Percentiles rank a stretch among this genome's conserved stretches.
Evolutionary conservation across 345 rosid genomes (phyloP).

Genomic region (Brassica incana): DNA sequence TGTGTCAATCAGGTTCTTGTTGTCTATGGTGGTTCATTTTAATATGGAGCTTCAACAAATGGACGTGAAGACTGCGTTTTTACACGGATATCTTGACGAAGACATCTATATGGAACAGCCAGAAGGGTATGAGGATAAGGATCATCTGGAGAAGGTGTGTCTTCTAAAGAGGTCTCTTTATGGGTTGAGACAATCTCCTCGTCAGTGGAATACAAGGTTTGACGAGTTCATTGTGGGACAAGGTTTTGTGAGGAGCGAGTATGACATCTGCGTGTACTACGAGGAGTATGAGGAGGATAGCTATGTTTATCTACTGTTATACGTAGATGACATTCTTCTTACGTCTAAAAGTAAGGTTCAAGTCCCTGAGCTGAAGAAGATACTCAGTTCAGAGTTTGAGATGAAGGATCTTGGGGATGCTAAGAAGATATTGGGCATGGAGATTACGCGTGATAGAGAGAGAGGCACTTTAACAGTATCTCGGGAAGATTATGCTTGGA

Average conservation of each 20-base stretch:
- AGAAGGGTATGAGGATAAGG: no score
- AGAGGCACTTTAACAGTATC: neutral
- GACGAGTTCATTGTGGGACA: neutral
- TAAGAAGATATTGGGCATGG: neutral
- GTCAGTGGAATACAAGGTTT: neutral
- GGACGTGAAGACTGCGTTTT: neutral
- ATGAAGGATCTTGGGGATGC: neutral
- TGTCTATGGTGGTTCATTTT: neutral
- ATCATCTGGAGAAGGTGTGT: no score
- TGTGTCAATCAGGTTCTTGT: neutral
- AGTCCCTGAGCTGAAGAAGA: rapidly evolving
- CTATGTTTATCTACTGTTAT: neutral
- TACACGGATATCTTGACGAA: neutral
- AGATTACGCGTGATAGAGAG: neutral
- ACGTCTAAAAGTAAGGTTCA: neutral
- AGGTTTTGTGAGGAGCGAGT: neutral
- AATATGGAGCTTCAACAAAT: neutral
- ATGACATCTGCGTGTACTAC: neutral
- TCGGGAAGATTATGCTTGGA: neutral
- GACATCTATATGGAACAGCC: no score
- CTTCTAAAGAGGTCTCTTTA: no score
- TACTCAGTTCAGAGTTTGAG: neutral
- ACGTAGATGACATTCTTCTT: neutral
- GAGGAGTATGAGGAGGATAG: no score
- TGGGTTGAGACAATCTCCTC: no score